Conservation (phyloP, 805 yeast species). For the Candida fluviatilis region DNA sequence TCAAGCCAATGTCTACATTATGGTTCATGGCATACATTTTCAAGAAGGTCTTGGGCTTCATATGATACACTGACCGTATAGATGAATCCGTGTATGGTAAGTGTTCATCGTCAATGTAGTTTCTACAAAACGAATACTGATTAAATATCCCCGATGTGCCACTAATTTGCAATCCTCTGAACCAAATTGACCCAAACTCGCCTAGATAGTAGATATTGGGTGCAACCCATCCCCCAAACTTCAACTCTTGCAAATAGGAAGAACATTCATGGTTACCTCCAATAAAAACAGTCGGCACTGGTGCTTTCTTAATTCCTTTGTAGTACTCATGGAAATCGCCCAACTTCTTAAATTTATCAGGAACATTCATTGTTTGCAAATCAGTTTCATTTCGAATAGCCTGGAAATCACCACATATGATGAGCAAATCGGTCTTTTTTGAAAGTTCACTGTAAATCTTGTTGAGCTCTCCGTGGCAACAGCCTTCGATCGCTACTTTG, state of each 20-base stretch:
- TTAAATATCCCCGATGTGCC: slow-evolving; percentile 86
- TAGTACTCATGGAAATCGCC: slow-evolving; percentile 84
- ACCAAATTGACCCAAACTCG: slow-evolving; percentile 68
- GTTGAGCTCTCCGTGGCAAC: slow-evolving; percentile 80
- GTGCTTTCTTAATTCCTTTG: slow-evolving; percentile 56
- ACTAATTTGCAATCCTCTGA: slow-evolving; percentile 68
- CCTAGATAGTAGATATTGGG: slow-evolving; percentile 86
- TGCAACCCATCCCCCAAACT: slow-evolving; percentile 91
- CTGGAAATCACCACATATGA: slow-evolving; percentile 92
- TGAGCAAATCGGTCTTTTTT: slow-evolving; percentile 34
- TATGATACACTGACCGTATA: slow-evolving; percentile 66
- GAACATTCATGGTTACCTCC: slow-evolving; percentile 98
- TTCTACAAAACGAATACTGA: slow-evolving; percentile 27
- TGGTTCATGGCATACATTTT: slow-evolving; percentile 45
- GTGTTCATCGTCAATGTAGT: slow-evolving; percentile 40
- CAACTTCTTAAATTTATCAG: slow-evolving; percentile 64
- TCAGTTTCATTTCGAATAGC: slow-evolving; percentile 65
- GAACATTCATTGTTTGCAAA: slow-evolving; percentile 68
- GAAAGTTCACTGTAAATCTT: slow-evolving; percentile 43
- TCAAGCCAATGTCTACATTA: slow-evolving; percentile 53
- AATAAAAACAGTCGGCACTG: slow-evolving; percentile 72
- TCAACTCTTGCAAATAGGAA: slow-evolving; percentile 65
- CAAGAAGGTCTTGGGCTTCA: slow-evolving; percentile 57
- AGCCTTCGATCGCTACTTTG: slow-evolving; percentile 75
- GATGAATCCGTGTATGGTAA: slow-evolving; percentile 47